phyloP scores from a whole-genome alignment of 345 rosid genomes.

The Eucalyptus victrix region DNA sequence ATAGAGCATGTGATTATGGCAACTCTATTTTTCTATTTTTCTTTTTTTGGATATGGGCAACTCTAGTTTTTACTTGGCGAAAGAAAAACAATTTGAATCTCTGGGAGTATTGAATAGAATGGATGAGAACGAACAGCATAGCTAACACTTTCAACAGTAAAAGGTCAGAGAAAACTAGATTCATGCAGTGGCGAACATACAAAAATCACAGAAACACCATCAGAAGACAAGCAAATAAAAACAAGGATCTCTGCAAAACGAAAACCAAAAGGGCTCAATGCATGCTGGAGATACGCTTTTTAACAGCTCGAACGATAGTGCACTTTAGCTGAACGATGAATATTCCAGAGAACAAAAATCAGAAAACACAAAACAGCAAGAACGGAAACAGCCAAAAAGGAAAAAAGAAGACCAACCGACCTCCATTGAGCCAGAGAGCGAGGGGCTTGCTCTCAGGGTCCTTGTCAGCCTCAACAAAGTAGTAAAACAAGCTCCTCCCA shows the following conservation, averaged over 20 bases:
- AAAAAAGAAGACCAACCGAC: slow-evolving; percentile 1
- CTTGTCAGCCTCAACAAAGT: slow-evolving; percentile 75
- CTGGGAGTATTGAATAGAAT: background rate
- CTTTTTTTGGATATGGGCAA: background rate
- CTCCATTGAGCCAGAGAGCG: slow-evolving; percentile 96
- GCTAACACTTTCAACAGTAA: background rate
- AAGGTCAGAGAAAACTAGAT: background rate
- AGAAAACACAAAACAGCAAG: background rate
- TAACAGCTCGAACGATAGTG: background rate
- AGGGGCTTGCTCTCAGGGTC: slow-evolving; percentile 57
- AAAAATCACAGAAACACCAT: background rate
- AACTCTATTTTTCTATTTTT: background rate
- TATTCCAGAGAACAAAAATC: background rate
- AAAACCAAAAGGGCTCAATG: background rate
- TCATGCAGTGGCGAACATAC: background rate
- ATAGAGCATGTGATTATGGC: too few relatives aligned
- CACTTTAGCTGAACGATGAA: background rate
- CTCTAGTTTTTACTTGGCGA: background rate
- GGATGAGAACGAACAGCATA: background rate
- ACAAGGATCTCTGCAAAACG: background rate
- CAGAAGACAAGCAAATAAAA: background rate
- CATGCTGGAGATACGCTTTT: background rate
- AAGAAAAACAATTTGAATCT: background rate
- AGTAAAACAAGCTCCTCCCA: slow-evolving; percentile 86
- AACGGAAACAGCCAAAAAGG: background rate